Evolutionary conservation across 2,329 filamentous ascomycete genomes (phyloP).

Genomic region (Aspergillus sp.): DNA sequence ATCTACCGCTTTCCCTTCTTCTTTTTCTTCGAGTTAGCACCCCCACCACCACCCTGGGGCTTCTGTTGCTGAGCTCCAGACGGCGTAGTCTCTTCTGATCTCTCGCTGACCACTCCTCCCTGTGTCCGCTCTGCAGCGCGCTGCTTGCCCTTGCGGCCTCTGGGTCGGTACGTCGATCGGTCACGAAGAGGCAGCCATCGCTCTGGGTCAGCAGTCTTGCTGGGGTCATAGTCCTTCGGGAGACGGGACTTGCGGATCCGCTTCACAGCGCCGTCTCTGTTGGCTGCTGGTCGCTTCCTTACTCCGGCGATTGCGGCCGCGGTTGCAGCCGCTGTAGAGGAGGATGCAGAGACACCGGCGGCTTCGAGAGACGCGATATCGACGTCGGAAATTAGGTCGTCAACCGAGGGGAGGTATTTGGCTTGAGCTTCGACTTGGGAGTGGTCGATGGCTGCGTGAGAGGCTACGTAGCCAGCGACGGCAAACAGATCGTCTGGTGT

Average conservation of each 20-base stretch:
- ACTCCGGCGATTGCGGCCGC: conserved; percentile 34
- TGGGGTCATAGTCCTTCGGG: conserved; percentile 60
- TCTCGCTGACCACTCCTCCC: conserved; percentile 76
- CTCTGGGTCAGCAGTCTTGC: conserved; percentile 82
- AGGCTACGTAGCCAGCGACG: conserved; percentile 81
- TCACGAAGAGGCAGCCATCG: conserved; percentile 91
- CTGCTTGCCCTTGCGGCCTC: conserved; percentile 89
- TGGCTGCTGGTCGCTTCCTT: conserved; percentile 41
- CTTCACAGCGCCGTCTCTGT: conserved; percentile 36
- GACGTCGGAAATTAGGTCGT: conserved; percentile 44
- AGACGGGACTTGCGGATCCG: conserved; percentile 48
- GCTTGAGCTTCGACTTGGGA: conserved; percentile 37
- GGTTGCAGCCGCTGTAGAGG: conserved; percentile 29
- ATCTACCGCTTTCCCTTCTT: conserved; percentile 51
- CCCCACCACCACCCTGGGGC: conserved; percentile 35
- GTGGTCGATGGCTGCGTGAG: conserved; percentile 60
- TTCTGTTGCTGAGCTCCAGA: conserved; percentile 31
- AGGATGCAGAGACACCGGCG: conserved; percentile 43
- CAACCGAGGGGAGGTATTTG: conserved; percentile 38
- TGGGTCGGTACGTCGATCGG: conserved; percentile 82
- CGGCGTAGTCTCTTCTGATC: conserved; percentile 55
- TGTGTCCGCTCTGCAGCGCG: conserved; percentile 77
- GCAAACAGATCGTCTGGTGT: conserved; percentile 67
- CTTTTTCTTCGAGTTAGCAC: conserved; percentile 49
- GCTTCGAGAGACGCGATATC: conserved; percentile 47